Percentiles rank a stretch among this genome's conserved stretches.
Conservation (phyloP, 1,284 basidiomycete genomes). For the Puccinia hordei region DNA sequence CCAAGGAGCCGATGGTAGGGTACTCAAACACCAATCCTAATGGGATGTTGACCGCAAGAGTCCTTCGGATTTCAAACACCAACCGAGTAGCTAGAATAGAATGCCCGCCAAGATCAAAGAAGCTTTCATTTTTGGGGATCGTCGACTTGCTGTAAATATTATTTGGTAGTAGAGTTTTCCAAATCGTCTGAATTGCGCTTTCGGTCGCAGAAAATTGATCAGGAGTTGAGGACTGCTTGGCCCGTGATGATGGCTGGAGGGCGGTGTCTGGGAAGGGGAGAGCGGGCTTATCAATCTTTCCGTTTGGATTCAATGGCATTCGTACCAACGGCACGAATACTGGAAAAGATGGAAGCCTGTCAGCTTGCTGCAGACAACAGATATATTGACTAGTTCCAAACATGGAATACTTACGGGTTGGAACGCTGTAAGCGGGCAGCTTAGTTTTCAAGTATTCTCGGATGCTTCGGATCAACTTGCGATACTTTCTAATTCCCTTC, state of each 20-base stretch:
- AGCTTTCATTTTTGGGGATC: conserved; percentile 87
- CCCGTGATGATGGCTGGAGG: conserved; percentile 65
- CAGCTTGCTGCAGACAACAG: conserved; percentile 24
- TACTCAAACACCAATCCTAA: conserved; percentile 89
- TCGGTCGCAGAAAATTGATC: conserved; percentile 70
- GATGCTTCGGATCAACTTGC: conserved; percentile 86
- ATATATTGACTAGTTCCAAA: not conserved
- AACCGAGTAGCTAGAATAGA: conserved; percentile 96
- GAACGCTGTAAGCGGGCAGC: conserved; percentile 88
- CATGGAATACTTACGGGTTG: conserved; percentile 68
- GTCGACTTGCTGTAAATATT: conserved; percentile 66
- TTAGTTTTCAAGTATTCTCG: conserved; percentile 96
- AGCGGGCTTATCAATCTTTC: conserved; percentile 98
- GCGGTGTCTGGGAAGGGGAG: conserved; percentile 98
- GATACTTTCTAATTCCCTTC: conserved; percentile 77
- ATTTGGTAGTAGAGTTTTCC: conserved; percentile 79
- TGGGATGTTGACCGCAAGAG: conserved; percentile 86
- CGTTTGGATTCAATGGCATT: conserved; percentile 98
- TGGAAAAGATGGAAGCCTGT: conserved; percentile 58
- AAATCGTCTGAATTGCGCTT: conserved; percentile 76
- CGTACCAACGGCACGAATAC: conserved; percentile 91
- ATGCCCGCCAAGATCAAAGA: conserved; percentile 98
- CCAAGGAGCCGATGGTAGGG: conserved; percentile 82
- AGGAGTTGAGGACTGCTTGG: conserved; percentile 56
- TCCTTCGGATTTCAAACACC: conserved; percentile 93